Base-by-base conservation (phyloP, 257 asterid species). In the Nicotiana noctiflora region DNA sequence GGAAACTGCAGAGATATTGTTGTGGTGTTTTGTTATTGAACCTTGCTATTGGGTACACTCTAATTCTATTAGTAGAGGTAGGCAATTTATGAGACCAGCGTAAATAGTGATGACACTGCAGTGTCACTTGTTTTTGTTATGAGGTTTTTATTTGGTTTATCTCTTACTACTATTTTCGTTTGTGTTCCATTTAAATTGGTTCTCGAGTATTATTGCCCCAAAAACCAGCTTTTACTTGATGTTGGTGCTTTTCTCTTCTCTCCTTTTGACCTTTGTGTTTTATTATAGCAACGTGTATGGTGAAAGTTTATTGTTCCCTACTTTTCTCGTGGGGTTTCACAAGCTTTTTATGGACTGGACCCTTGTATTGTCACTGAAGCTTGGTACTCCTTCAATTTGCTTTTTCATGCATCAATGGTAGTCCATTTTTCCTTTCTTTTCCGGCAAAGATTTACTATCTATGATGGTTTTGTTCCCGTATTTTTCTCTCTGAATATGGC, bases 1-100 rank as follows among this genome's bases (percentile, higher is more conserved):
- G 56, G 7, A 55, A 13, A 12, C 57, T 40, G 34, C 61, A 3
- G 40, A 8, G 78, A 72, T 49, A 12, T 49, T 49, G 61, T 72
- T 5, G 1, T 72, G n/a, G 21, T 40, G 18, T 68, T 66, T 66
- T 11, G 40, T 72, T 32, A 1, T 72, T 23, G 0, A 23, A 23
- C 77, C 46, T 72, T 72, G 14, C 59, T 70, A 44, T 19, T 46
- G 55, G 37, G 21, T 72, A 61, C 51, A 72, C 61, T 49, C 78
- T 4, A 21, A 72, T 46, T 72, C 29, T 72, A 44, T 72, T 2
- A 2, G 60, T 14, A 72, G 78, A 14, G 8, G 61, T 72, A 49
- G 78, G 40, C 51, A 14, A 23, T 23, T 72, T 72, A 18, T 72
- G 78, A 49, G 37, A 72, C 78, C 78, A 11, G n/a, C 78, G 61